Evolutionary conservation across 2,329 filamentous ascomycete genomes (phyloP).

Genomic region (Penicillium verrucosum): DNA sequence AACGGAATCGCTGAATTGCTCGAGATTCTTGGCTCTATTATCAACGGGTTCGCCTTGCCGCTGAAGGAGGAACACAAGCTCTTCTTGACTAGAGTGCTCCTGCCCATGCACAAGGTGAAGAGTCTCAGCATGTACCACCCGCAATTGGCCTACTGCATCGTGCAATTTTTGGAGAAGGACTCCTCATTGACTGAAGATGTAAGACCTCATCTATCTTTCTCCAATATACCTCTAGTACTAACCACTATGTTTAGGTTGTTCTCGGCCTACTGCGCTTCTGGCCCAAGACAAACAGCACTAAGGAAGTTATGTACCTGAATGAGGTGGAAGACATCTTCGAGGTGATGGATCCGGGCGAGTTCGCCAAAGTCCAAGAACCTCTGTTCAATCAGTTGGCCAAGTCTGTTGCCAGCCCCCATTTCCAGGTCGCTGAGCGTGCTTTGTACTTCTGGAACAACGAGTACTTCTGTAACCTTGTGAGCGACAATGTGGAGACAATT

Average conservation of each 20-base stretch:
- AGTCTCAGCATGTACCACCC: conserved; percentile 99
- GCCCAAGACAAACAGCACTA: conserved; percentile 99
- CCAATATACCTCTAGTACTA: neutral
- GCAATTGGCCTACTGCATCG: conserved; percentile 96
- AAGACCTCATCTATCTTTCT: conserved; percentile 28
- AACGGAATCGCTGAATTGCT: conserved; percentile 96
- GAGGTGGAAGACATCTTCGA: conserved; percentile 99
- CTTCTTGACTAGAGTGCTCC: conserved; percentile 86
- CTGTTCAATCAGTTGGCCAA: conserved; percentile 97
- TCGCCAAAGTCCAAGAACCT: conserved; percentile 96
- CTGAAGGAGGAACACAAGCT: conserved; percentile 99
- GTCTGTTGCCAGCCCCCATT: conserved; percentile 96
- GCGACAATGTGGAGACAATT: conserved; percentile 98
- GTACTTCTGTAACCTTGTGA: conserved; percentile 98
- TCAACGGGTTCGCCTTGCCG: conserved; percentile 95
- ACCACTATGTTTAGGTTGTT: conserved; percentile 64
- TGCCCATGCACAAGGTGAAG: conserved; percentile 97
- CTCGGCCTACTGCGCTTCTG: conserved; percentile 92
- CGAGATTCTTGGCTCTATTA: conserved; percentile 96
- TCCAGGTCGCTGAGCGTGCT: conserved; percentile 95
- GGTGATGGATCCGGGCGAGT: conserved; percentile 98
- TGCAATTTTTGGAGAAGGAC: conserved; percentile 98
- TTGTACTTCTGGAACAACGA: conserved; percentile 99
- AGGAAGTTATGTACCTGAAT: conserved; percentile 99
- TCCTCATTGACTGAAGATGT: conserved; percentile 95